These are phyloP conservation scores for Selaginella moellendorffii DNA, from an alignment of 75 land plant genomes.

Conservation along the genomic window DNA sequence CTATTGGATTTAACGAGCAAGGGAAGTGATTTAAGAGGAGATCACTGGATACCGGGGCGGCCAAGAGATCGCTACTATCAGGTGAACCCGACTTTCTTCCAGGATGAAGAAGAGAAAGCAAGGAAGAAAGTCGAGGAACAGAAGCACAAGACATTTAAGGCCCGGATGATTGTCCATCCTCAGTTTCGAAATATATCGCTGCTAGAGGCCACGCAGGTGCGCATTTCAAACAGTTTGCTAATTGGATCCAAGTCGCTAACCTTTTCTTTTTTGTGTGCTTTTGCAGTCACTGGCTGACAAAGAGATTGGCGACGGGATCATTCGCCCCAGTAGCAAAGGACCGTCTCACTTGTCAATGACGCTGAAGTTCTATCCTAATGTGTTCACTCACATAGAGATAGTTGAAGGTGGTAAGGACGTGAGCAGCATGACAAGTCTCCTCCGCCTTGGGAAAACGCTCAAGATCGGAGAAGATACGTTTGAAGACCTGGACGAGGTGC, in stretches of 20 bases:
- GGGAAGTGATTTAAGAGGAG: slow-evolving; percentile 41
- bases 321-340: slow-evolving; percentile 77
- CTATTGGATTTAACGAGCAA: slow-evolving; percentile 25
- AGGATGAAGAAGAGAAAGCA: slow-evolving; percentile 52
- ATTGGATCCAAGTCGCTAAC: background rate
- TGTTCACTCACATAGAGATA: slow-evolving; percentile 81
- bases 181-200: slow-evolving; percentile 71
- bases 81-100: slow-evolving; percentile 29
- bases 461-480: slow-evolving; percentile 82
- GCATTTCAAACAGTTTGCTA: background rate
- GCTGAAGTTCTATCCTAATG: slow-evolving; percentile 71
- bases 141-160: slow-evolving; percentile 62
- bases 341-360: slow-evolving; percentile 74
- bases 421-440: slow-evolving; percentile 67
- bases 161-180: slow-evolving; percentile 94
- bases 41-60: slow-evolving; percentile 15
- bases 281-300: slow-evolving; percentile 63
- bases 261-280: background rate
- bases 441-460: slow-evolving; percentile 79
- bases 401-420: slow-evolving; percentile 83
- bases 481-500: slow-evolving; percentile 95
- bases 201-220: slow-evolving; percentile 72
- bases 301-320: slow-evolving; percentile 79
- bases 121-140: slow-evolving; percentile 64
- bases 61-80: slow-evolving; percentile 45